Percentiles rank a stretch among this genome's conserved stretches.
Conservation (phyloP, 179 eudicot species). For the Beta corolliflora region DNA sequence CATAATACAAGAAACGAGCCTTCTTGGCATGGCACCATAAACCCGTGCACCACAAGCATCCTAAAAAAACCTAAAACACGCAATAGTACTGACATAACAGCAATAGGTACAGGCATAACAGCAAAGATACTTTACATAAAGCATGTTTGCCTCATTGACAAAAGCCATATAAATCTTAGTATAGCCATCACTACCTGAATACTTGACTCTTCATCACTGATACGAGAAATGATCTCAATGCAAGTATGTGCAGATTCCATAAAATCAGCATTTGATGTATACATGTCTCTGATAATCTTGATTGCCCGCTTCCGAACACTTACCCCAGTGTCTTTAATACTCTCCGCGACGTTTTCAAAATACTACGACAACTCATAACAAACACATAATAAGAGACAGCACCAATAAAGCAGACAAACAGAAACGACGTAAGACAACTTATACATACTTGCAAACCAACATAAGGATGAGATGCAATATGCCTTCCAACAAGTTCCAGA, state of each 20-base stretch:
- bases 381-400: constrained; percentile 17
- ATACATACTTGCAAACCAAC: constrained; percentile 84
- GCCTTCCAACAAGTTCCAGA: constrained; percentile 94
- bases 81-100: background rate
- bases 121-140: background rate
- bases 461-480: constrained; percentile 98
- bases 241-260: constrained; percentile 75
- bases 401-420: constrained; percentile 10
- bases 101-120: too few species aligned
- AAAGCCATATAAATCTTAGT: constrained; percentile 1
- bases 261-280: constrained; percentile 74
- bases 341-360: constrained; percentile 93
- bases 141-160: background rate
- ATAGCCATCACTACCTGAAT: constrained; percentile 66
- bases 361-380: constrained; percentile 48
- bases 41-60: background rate
- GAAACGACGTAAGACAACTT: background rate
- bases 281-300: constrained; percentile 94
- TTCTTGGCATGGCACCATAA: background rate
- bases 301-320: constrained; percentile 97
- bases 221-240: constrained; percentile 88
- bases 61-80: background rate
- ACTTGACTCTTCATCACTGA: constrained; percentile 92
- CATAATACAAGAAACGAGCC: background rate
- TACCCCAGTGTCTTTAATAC: constrained; percentile 91